These are phyloP conservation scores for Cercospora zeae-maydis DNA, from an alignment of 2,329 filamentous ascomycete species.

Conservation along the genomic window DNA sequence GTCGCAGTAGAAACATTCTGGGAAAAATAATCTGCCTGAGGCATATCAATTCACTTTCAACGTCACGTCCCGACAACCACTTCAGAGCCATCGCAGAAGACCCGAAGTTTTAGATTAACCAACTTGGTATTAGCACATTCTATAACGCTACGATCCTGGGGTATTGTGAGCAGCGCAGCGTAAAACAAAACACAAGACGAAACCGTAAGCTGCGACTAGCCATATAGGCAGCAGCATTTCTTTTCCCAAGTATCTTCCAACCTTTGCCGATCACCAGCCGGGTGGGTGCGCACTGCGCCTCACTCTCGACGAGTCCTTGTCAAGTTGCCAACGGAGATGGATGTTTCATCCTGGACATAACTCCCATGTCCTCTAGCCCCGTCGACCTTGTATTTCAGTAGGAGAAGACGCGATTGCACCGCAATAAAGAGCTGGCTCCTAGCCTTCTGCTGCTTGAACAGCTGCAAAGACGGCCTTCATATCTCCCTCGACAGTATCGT, in stretches of 20 bases:
- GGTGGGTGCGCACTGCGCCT: background rate
- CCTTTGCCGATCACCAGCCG: background rate
- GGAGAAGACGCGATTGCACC: background rate
- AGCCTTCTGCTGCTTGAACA: background rate
- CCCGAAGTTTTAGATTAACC: background rate
- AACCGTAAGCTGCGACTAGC: background rate
- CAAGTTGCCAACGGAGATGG: background rate
- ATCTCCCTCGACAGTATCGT: constrained; percentile 3
- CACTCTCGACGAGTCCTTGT: background rate
- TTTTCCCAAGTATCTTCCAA: background rate
- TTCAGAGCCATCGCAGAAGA: background rate
- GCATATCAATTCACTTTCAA: background rate
- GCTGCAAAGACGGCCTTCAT: constrained; percentile 1
- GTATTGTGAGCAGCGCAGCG: background rate
- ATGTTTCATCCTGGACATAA: background rate
- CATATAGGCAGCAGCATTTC: background rate
- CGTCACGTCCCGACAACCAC: background rate
- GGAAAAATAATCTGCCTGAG: background rate
- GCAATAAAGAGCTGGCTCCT: background rate
- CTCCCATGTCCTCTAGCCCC: background rate
- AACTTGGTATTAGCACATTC: background rate
- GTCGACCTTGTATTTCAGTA: too few relatives aligned
- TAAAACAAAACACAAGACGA: background rate
- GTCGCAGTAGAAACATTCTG: background rate
- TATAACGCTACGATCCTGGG: background rate